phyloP scores from a whole-genome alignment of 148 eudicot genomes.

The Hydrangea macrophylla region DNA sequence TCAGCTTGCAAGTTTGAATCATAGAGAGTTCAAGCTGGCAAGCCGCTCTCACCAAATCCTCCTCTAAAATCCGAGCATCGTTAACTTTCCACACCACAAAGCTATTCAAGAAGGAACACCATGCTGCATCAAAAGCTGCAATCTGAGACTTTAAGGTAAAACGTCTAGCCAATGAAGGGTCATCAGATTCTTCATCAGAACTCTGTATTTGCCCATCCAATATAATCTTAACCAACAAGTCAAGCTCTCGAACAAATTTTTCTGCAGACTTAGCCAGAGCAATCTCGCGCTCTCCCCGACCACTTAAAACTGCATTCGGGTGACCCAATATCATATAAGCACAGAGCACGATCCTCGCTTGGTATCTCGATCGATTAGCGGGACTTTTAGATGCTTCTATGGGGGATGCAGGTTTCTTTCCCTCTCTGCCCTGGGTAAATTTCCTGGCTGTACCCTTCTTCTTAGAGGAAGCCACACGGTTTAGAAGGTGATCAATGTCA shows the following conservation, averaged over 20 bases:
- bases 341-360: conserved; percentile 82
- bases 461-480: conserved; percentile 70
- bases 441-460: conserved; percentile 53
- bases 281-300: conserved; percentile 74
- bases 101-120: conserved; percentile 84
- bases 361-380: conserved; percentile 64
- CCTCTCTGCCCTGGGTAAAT: conserved; percentile 30
- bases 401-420: conserved; percentile 36
- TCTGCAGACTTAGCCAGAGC: conserved; percentile 76
- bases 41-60: conserved; percentile 95
- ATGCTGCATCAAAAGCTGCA: conserved; percentile 83
- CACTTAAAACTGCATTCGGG: conserved; percentile 93
- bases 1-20: conserved; percentile 91
- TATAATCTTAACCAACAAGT: conserved; percentile 47
- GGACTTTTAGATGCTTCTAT: conserved; percentile 33
- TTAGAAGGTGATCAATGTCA: conserved; percentile 87
- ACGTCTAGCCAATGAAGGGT: neutral
- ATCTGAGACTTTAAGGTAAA: conserved; percentile 69
- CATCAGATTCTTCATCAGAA: conserved; percentile 24
- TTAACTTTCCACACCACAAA: conserved; percentile 95
- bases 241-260: conserved; percentile 75
- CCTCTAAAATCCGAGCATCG: conserved; percentile 82
- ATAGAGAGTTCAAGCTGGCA: conserved; percentile 94
- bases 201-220: conserved; percentile 35
- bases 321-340: conserved; percentile 95